Conservation (phyloP, 805 yeast species). For the Barnettozyma populi region DNA sequence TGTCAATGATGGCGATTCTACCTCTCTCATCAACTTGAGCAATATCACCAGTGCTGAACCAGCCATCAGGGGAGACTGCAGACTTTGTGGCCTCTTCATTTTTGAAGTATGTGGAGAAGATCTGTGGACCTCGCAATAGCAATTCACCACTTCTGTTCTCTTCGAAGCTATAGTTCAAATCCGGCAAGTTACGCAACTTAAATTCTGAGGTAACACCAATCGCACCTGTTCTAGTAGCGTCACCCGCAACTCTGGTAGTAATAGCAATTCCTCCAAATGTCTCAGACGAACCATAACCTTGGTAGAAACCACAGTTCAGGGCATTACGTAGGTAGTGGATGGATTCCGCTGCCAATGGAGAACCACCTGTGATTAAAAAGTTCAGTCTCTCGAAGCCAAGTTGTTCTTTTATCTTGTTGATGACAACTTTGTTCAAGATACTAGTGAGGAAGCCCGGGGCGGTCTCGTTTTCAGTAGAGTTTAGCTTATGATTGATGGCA, state of each 20-base stretch:
- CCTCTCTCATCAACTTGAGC: constrained; percentile 48
- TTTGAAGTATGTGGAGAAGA: constrained; percentile 52
- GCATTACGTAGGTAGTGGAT: constrained; percentile 57
- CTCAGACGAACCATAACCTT: constrained; percentile 78
- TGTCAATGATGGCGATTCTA: constrained; percentile 56
- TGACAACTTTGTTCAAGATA: constrained; percentile 34
- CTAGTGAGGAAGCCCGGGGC: constrained; percentile 27
- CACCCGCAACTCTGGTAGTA: constrained; percentile 44
- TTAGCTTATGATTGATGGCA: constrained; percentile 38
- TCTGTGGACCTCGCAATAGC: constrained; percentile 58
- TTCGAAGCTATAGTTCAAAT: constrained; percentile 45
- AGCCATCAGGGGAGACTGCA: constrained; percentile 50
- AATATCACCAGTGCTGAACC: constrained; percentile 68
- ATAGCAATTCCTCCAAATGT: constrained; percentile 56
- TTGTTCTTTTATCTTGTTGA: constrained; percentile 38
- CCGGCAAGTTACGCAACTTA: constrained; percentile 58
- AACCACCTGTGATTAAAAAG: constrained; percentile 51
- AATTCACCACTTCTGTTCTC: constrained; percentile 54
- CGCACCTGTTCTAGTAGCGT: constrained; percentile 51
- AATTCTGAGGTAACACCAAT: constrained; percentile 51
- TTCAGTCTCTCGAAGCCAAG: constrained; percentile 44
- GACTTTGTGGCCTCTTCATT: constrained; percentile 48
- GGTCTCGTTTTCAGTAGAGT: constrained; percentile 28
- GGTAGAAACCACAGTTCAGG: constrained; percentile 47
- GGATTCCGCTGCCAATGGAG: constrained; percentile 63